Evolutionary conservation across 768 basidiomycete species (phyloP), one percentile per base, ranked within the genome.

Genomic region (Termitomyces sp.): DNA sequence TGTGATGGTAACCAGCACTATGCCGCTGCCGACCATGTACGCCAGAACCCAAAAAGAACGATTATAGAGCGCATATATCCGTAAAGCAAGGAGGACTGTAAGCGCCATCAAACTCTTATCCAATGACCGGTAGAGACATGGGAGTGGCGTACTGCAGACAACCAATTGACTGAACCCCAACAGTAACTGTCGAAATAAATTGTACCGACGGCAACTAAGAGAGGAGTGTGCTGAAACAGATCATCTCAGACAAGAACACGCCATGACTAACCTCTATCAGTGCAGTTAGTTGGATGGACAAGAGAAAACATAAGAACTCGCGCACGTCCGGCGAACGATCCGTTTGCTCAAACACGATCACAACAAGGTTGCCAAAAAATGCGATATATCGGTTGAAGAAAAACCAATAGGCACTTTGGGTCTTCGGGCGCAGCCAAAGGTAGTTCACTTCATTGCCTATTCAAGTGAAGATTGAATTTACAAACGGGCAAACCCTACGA

Each of bases 381-480:
- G 78, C 71, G 27, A 79, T 59, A 55, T 84, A 84, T 4, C 82
- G 78, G 58, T 81, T 82, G 33, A 79, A 46, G n/a, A n/a, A n/a
- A n/a, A n/a, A n/a, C n/a, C n/a, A n/a, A n/a, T n/a, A n/a, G n/a
- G n/a, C n/a, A n/a, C n/a, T n/a, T n/a, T n/a, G n/a, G n/a, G n/a
- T n/a, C n/a, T n/a, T n/a, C n/a, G n/a, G n/a, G n/a, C n/a, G n/a
- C n/a, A n/a, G n/a, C n/a, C n/a, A n/a, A n/a, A n/a, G n/a, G n/a
- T n/a, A n/a, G n/a, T n/a, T n/a, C 51, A 79, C 64, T 62, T 83
- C 82, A 53, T 66, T 60, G 1, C 67, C 76, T 77, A 45, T 12
- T 24, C n/a, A 40, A 8, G 46, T 22, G 52, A 44, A 20, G 62
- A 76, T 76, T 67, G 16, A 68, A 67, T 8, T 76, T 74, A 27